Conservation (phyloP, 2,329 filamentous ascomycete genomes). For the Epichloe gansuensis region DNA sequence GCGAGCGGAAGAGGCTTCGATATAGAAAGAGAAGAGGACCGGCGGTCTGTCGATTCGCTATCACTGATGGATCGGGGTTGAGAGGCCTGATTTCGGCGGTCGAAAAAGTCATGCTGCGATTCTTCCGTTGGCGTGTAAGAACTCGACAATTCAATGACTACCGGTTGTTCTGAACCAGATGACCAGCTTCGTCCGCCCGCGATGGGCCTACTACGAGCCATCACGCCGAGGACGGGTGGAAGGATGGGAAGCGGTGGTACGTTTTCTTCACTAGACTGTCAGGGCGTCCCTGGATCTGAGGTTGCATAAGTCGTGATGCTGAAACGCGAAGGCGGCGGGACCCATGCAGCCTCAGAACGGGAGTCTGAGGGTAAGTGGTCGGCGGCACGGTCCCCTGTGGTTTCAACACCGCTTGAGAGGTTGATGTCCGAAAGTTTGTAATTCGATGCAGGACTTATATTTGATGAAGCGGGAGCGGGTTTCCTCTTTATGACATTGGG, state of each 20-base stretch:
- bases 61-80: slow-evolving; percentile 4
- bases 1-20: slow-evolving; percentile 50
- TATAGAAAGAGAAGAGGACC: slow-evolving; percentile 24
- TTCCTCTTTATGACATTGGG: slow-evolving; percentile 34
- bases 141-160: slow-evolving; percentile 18
- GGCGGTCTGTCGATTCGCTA: slow-evolving; percentile 9
- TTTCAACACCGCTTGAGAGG: slow-evolving; percentile 13
- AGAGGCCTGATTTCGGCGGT: neutral
- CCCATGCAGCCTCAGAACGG: slow-evolving; percentile 25
- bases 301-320: slow-evolving; percentile 52
- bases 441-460: slow-evolving; percentile 7
- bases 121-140: neutral
- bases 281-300: slow-evolving; percentile 23
- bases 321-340: slow-evolving; percentile 47
- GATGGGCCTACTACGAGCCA: slow-evolving; percentile 22
- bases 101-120: neutral
- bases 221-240: slow-evolving; percentile 15
- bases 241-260: slow-evolving; percentile 14
- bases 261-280: slow-evolving; percentile 14
- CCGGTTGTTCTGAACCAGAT: slow-evolving; percentile 13
- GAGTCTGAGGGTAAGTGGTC: slow-evolving; percentile 8
- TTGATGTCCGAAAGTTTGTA: neutral
- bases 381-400: slow-evolving; percentile 1
- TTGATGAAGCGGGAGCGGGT: slow-evolving; percentile 21
- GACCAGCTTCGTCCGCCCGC: slow-evolving; percentile 13